Conservation (phyloP, 805 yeast species). For the Saturnispora mendoncae region DNA sequence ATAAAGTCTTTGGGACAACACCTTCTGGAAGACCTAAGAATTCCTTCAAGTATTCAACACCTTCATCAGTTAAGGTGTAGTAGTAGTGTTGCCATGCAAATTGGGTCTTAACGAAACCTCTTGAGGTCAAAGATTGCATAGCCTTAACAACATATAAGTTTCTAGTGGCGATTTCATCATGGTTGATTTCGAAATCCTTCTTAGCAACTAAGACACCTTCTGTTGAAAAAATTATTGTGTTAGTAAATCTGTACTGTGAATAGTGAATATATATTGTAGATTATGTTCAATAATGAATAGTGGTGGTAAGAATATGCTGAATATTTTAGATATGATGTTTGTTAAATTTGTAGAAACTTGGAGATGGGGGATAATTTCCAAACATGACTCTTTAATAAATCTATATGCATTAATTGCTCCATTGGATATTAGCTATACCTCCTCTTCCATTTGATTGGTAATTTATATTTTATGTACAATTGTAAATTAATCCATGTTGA, state of each 20-base stretch:
- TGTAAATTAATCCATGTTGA: too few species aligned
- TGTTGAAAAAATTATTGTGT: slow-evolving; percentile 27
- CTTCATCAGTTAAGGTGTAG: slow-evolving; percentile 99
- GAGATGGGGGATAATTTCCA: too few species aligned
- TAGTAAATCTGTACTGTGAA: slow-evolving; percentile 12
- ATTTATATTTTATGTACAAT: too few species aligned
- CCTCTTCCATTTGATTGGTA: too few species aligned
- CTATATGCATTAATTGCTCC: too few species aligned
- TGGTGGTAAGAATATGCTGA: too few species aligned
- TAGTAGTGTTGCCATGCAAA: slow-evolving; percentile 99
- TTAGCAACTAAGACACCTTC: slow-evolving; percentile 99
- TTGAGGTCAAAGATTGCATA: slow-evolving; percentile 96
- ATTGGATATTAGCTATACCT: too few species aligned
- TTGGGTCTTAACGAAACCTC: slow-evolving; percentile 99
- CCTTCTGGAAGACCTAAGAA: slow-evolving; percentile 98
- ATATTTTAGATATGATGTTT: too few species aligned
- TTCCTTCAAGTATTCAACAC: slow-evolving; percentile 96
- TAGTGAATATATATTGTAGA: neutral
- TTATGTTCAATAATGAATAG: too few species aligned
- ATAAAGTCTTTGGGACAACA: slow-evolving; percentile 96
- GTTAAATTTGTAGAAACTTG: too few species aligned
- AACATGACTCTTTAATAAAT: too few species aligned
- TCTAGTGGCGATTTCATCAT: slow-evolving; percentile 96
- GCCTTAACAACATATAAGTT: slow-evolving; percentile 98
- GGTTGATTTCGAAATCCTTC: slow-evolving; percentile 97